Conservation (phyloP, 257 asterid genomes). For the Pogostemon cablin region DNA sequence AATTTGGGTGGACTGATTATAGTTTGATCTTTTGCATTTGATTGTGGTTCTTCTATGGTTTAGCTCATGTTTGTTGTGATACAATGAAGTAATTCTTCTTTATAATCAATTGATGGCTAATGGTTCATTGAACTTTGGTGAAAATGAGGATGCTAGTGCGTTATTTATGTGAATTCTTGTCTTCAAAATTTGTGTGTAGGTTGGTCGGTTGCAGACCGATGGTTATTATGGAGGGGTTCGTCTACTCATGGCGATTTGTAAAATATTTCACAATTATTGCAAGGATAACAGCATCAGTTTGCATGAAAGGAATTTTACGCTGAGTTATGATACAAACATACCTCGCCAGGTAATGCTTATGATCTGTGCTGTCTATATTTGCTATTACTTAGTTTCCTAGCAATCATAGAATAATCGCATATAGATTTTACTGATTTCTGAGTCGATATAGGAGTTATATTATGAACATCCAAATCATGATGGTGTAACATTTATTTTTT, state of each 20-base stretch:
- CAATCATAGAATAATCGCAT: background rate
- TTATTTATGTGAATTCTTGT: background rate
- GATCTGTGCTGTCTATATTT: background rate
- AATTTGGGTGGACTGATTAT: background rate
- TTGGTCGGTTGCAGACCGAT: conserved; percentile 69
- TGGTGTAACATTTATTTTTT: background rate
- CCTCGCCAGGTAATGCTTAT: conserved; percentile 78
- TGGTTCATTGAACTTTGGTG: conserved; percentile 11
- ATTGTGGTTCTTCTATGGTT: conserved; percentile 10
- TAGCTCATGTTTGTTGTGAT: conserved; percentile 20
- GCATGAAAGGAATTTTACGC: conserved; percentile 56
- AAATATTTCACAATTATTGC: conserved; percentile 66
- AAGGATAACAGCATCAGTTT: conserved; percentile 58
- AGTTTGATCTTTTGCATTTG: background rate
- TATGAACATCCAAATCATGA: background rate
- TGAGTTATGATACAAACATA: conserved; percentile 85
- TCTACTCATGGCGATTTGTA: conserved; percentile 80
- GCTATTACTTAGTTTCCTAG: background rate
- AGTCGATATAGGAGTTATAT: background rate
- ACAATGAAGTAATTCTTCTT: conserved; percentile 4
- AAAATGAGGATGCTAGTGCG: background rate
- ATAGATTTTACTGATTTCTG: conserved; percentile 1
- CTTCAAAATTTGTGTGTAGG: conserved; percentile 45
- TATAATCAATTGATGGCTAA: background rate
- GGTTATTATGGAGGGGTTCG: conserved; percentile 98